Conservation (phyloP, 1,284 basidiomycete genomes). For the Tylopilus sp. region DNA sequence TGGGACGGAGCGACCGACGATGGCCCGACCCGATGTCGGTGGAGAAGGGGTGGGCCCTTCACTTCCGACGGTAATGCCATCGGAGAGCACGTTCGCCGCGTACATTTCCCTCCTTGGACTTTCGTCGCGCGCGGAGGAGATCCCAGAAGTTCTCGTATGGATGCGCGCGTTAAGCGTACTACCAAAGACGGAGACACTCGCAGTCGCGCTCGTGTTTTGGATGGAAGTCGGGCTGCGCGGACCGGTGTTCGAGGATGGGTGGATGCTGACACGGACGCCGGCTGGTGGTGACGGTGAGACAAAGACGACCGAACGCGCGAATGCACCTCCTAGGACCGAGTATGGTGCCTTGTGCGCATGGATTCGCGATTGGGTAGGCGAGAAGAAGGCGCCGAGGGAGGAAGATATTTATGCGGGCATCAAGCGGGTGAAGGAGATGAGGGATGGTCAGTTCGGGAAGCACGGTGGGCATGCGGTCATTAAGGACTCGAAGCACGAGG, state of each 20-base stretch:
- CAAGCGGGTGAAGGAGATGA: constrained; percentile 29
- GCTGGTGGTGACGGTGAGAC: constrained; percentile 18
- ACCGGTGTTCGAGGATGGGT: constrained; percentile 48
- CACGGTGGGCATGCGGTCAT: constrained; percentile 7
- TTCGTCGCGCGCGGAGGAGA: constrained; percentile 47
- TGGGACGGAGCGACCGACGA: constrained; percentile 10
- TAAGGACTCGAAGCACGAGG: not conserved
- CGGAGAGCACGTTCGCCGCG: constrained; percentile 48
- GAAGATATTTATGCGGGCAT: constrained; percentile 31
- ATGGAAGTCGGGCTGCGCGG: constrained; percentile 62
- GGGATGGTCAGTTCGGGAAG: constrained; percentile 19
- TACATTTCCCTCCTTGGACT: constrained; percentile 64
- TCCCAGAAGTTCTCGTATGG: constrained; percentile 72
- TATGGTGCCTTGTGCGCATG: constrained; percentile 45
- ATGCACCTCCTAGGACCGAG: constrained; percentile 18
- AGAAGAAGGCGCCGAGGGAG: constrained; percentile 48
- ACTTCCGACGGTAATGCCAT: constrained; percentile 45
- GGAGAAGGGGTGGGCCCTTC: constrained; percentile 16
- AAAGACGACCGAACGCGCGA: not conserved
- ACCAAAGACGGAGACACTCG: constrained; percentile 55
- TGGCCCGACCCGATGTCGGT: not conserved
- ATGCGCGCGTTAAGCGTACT: constrained; percentile 58
- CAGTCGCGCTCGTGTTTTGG: constrained; percentile 64
- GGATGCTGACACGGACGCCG: constrained; percentile 33
- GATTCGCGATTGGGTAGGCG: constrained; percentile 65